Conservation (phyloP, 176 grass and related monocot genomes). For the Pontederia crassipes region DNA sequence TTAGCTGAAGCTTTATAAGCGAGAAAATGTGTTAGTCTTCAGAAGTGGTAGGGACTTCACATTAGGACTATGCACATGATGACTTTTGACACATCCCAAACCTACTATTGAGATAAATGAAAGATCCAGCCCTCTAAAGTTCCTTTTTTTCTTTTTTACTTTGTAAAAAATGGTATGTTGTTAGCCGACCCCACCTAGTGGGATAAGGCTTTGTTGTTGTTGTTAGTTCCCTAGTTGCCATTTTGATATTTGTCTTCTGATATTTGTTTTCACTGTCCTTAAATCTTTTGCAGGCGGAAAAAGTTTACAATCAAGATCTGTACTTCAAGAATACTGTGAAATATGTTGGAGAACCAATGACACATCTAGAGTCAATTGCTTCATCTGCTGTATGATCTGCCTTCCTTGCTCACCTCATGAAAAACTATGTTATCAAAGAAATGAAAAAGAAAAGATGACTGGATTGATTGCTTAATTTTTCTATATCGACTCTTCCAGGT, state of each 20-base stretch:
- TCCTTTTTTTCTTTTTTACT: too few species aligned
- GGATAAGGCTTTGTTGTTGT: too few species aligned
- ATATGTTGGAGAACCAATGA: conserved; percentile 92
- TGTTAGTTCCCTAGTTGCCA: not conserved
- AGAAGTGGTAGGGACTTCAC: not conserved
- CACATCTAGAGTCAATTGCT: conserved; percentile 96
- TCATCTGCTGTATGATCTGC: conserved; percentile 62
- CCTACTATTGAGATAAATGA: too few species aligned
- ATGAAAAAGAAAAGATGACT: too few species aligned
- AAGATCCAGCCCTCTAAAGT: too few species aligned
- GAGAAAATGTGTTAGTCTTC: too few species aligned
- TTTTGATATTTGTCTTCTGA: not conserved
- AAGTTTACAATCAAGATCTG: conserved; percentile 97
- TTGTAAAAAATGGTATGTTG: too few species aligned
- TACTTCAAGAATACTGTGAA: conserved; percentile 97
- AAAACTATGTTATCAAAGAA: conserved; percentile 1
- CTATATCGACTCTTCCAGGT: conserved; percentile 39
- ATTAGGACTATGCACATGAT: too few species aligned
- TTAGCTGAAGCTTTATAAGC: too few species aligned
- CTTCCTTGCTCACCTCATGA: not conserved
- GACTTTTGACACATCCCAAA: too few species aligned
- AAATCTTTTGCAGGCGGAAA: conserved; percentile 66
- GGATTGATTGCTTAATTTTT: not conserved
- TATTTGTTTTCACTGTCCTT: conserved; percentile 6
- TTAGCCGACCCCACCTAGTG: too few species aligned